Conservation (phyloP, 2,329 filamentous ascomycete species). For the Paecilomyces dactylethromorphus region DNA sequence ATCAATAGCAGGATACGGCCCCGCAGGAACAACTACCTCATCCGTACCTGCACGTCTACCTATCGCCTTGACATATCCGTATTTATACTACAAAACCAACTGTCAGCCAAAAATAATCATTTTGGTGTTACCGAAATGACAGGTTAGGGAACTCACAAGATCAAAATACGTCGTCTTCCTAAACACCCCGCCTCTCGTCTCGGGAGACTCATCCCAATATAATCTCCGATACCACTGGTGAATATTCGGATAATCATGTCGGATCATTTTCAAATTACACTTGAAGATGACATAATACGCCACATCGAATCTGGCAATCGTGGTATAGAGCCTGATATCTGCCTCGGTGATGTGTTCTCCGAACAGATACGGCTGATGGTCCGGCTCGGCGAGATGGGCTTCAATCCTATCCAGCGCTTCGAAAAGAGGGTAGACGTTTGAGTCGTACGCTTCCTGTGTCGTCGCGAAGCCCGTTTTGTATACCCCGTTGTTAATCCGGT, state of each 20-base stretch:
- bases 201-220: slow-evolving; percentile 41
- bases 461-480: slow-evolving; percentile 67
- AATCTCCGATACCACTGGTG: slow-evolving; percentile 41
- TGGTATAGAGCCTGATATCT: slow-evolving; percentile 66
- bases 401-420: slow-evolving; percentile 67
- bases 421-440: slow-evolving; percentile 63
- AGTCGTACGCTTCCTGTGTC: slow-evolving; percentile 69
- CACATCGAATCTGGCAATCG: slow-evolving; percentile 60
- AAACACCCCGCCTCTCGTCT: slow-evolving; percentile 37
- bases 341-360: slow-evolving; percentile 69
- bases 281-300: slow-evolving; percentile 81
- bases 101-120: not conserved
- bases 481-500: slow-evolving; percentile 48
- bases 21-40: slow-evolving; percentile 18
- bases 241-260: slow-evolving; percentile 51
- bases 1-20: slow-evolving; percentile 20
- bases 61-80: slow-evolving; percentile 15
- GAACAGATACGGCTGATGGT: slow-evolving; percentile 61
- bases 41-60: slow-evolving; percentile 12
- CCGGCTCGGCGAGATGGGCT: slow-evolving; percentile 50
- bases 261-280: slow-evolving; percentile 59
- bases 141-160: slow-evolving; percentile 20
- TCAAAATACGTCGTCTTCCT: slow-evolving; percentile 40
- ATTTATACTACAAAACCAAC: slow-evolving; percentile 16
- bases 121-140: not conserved